Evolutionary conservation across 257 asterid genomes (phyloP).

Genomic region (Hygrophila difformis): DNA sequence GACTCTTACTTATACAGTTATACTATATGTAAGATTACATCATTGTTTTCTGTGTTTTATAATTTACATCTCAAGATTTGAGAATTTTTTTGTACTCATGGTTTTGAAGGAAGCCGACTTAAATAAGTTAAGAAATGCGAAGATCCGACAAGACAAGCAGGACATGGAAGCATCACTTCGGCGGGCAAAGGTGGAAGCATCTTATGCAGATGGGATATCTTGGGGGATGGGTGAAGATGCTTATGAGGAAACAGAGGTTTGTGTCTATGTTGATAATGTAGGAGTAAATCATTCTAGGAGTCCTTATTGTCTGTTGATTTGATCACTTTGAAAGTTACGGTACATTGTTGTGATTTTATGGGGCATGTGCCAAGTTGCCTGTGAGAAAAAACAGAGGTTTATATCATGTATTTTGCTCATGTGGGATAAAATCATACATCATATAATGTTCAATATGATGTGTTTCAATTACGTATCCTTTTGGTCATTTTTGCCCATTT

Average conservation of each 20-base stretch:
- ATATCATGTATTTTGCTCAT: no score
- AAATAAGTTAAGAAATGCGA: conserved; percentile 55
- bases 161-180: conserved; percentile 93
- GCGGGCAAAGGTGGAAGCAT: conserved; percentile 83
- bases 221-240: conserved; percentile 99
- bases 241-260: conserved; percentile 84
- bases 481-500: no score
- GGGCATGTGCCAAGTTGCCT: no score
- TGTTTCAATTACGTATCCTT: no score
- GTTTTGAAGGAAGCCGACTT: conserved; percentile 75
- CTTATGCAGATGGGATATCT: conserved; percentile 87
- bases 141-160: conserved; percentile 51
- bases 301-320: neutral
- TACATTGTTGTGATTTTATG: no score
- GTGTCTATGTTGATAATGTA: conserved; percentile 13
- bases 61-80: conserved; percentile 2
- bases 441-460: no score
- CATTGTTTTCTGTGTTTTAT: neutral
- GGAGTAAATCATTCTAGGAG: conserved; percentile 9
- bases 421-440: no score
- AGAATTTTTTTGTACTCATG: conserved; percentile 15
- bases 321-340: neutral
- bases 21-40: no score
- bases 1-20: no score
- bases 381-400: no score